phyloP scores from a whole-genome alignment of 176 grass and related monocot genomes.

The Phragmites australis region DNA sequence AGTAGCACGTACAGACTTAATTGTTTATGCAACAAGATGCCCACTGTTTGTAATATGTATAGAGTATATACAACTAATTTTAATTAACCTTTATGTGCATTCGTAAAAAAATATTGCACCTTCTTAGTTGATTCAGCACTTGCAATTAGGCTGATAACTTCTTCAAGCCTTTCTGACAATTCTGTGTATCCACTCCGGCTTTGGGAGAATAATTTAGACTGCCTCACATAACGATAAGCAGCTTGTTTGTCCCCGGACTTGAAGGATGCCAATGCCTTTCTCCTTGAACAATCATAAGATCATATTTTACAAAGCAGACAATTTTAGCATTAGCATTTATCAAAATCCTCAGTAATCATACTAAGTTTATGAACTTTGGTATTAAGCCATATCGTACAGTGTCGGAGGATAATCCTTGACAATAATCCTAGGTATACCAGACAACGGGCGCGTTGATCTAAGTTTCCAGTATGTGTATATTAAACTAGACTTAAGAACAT shows the following conservation, averaged over 20 bases:
- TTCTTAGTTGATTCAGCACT: slow-evolving; percentile 80
- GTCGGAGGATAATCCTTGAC: no score
- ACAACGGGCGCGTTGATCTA: no score
- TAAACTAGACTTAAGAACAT: no score
- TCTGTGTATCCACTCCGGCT: slow-evolving; percentile 53
- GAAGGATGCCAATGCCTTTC: slow-evolving; percentile 61
- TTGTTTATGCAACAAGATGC: neutral
- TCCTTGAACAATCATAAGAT: slow-evolving; percentile 61
- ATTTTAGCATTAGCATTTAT: neutral
- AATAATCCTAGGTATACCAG: no score
- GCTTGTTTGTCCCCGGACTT: slow-evolving; percentile 70
- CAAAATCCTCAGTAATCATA: neutral
- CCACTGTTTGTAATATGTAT: neutral
- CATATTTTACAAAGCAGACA: slow-evolving; percentile 11
- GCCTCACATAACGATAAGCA: slow-evolving; percentile 58
- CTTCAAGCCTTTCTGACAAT: slow-evolving; percentile 72
- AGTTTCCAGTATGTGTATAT: no score
- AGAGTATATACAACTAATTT: neutral
- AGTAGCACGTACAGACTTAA: slow-evolving; percentile 30
- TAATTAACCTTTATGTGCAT: neutral
- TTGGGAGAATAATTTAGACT: slow-evolving; percentile 71
- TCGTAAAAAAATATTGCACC: slow-evolving; percentile 38
- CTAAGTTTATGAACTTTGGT: neutral
- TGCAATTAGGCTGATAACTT: slow-evolving; percentile 63
- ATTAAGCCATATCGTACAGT: neutral